A percentile compares a stretch with the other conserved stretches of the same genome.
Evolutionary conservation across 208 protist species (phyloP).

Genomic region (Acanthamoeba divionensis): DNA sequence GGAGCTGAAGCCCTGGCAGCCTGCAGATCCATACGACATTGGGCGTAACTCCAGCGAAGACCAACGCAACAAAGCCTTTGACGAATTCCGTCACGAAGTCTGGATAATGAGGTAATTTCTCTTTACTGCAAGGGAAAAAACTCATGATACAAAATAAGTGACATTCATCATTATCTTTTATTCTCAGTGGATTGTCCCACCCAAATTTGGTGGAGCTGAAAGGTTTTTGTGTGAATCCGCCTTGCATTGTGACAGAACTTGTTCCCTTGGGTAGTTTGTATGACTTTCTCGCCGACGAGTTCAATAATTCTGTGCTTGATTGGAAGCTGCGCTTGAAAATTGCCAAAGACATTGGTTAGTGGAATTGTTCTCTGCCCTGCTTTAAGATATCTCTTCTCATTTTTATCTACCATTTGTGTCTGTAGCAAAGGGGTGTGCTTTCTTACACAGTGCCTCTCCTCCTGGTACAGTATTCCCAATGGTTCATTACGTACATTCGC

Average conservation of each 20-base stretch:
- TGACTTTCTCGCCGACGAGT: neutral
- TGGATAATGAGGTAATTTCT: slow-evolving; percentile 24
- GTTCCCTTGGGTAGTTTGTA: neutral
- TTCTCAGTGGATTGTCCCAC: neutral
- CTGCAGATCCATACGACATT: neutral
- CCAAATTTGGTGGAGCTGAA: neutral
- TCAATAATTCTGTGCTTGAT: neutral
- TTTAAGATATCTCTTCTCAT: neutral
- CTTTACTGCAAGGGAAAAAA: neutral
- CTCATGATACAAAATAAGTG: too few relatives aligned
- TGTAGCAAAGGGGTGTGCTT: slow-evolving; percentile 44
- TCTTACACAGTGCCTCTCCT: slow-evolving; percentile 5
- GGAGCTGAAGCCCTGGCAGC: neutral
- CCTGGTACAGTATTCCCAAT: too few relatives aligned
- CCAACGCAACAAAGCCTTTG: neutral
- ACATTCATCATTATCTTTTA: too few relatives aligned
- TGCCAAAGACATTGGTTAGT: slow-evolving; percentile 31
- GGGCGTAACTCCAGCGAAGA: neutral
- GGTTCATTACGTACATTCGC: too few relatives aligned
- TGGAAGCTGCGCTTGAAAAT: slow-evolving; percentile 20
- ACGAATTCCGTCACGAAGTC: slow-evolving; percentile 47
- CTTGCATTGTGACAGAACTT: slow-evolving; percentile 46
- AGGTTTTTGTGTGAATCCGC: neutral
- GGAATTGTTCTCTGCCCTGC: neutral
- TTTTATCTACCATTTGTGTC: neutral